Evolutionary conservation across 371 early-diverging fungal species (phyloP), one percentile per base, ranked within the genome.

Genomic region (Mortierella sp.): DNA sequence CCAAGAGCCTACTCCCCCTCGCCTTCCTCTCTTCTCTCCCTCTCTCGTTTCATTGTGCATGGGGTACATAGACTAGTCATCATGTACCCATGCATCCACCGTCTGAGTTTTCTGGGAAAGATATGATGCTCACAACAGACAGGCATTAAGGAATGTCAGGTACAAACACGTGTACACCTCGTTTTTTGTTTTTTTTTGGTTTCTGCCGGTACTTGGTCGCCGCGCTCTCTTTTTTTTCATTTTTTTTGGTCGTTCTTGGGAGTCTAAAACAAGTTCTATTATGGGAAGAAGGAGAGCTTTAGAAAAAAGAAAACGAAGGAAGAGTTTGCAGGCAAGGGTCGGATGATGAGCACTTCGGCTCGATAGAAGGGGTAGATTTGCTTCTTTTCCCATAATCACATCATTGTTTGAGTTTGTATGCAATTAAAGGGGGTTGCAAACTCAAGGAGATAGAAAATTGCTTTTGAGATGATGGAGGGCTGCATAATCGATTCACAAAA

Each of bases 151-250:
- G 50, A 54, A 54, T 54, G 54, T 54, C 54, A 24, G 51, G n/a
- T 54, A 54, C 54, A n/a, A 54, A 54, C 54, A 54, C 54, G 24
- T 54, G 54, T 54, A 54, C 54, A 54, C 54, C 54, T 54, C n/a
- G 54, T 54, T 54, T 54, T 54, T 54, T 54, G 21, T 24, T 16
- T n/a, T 51, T 51, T 19, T 14, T 19, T 51, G 19, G 19, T 51
- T 51, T 21, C 51, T 51, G n/a, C n/a, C n/a, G n/a, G n/a, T n/a
- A n/a, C n/a, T n/a, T n/a, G n/a, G 43, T 54, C 5, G 54, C 54
- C 21, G 54, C 54, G 24, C 54, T 24, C n/a, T 54, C 19, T 6
- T 54, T n/a, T 54, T 54, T 54, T 5, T 8, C 24, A 24, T n/a
- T 54, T 54, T 54, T 5, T 8, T 54, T 54, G 21, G 53, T 53